Conservation (phyloP, 1,284 basidiomycete genomes). For the Chalciporus sp. region DNA sequence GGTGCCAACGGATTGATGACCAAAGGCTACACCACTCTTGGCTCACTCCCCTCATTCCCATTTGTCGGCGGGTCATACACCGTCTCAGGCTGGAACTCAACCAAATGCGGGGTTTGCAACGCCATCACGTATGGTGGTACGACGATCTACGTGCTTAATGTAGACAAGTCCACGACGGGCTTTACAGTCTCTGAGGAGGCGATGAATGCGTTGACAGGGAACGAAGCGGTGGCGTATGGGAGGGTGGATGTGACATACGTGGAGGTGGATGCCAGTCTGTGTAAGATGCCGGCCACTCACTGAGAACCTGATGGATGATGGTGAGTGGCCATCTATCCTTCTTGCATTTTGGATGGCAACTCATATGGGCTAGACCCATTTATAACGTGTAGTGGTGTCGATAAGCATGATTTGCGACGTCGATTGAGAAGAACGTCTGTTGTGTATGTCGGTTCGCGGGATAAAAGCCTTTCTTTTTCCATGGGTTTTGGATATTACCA, state of each 20-base stretch:
- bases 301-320: not conserved
- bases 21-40: slow-evolving; percentile 34
- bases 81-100: slow-evolving; percentile 31
- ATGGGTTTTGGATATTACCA: too few species aligned
- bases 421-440: too few species aligned
- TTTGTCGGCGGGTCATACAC: slow-evolving; percentile 35
- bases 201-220: slow-evolving; percentile 35
- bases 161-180: slow-evolving; percentile 35
- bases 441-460: too few species aligned
- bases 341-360: not conserved
- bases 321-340: not conserved
- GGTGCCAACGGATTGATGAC: slow-evolving; percentile 33
- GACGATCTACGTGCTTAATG: slow-evolving; percentile 33
- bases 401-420: too few species aligned
- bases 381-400: too few species aligned
- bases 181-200: slow-evolving; percentile 38
- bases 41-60: slow-evolving; percentile 35
- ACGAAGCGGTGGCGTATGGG: slow-evolving; percentile 27
- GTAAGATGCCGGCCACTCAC: not conserved
- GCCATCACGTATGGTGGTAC: slow-evolving; percentile 26
- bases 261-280: not conserved
- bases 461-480: too few species aligned
- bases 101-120: slow-evolving; percentile 39
- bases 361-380: not conserved
- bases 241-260: slow-evolving; percentile 22